Conservation (phyloP, 768 basidiomycete species). For the Sistotremastrum niveocremeum region DNA sequence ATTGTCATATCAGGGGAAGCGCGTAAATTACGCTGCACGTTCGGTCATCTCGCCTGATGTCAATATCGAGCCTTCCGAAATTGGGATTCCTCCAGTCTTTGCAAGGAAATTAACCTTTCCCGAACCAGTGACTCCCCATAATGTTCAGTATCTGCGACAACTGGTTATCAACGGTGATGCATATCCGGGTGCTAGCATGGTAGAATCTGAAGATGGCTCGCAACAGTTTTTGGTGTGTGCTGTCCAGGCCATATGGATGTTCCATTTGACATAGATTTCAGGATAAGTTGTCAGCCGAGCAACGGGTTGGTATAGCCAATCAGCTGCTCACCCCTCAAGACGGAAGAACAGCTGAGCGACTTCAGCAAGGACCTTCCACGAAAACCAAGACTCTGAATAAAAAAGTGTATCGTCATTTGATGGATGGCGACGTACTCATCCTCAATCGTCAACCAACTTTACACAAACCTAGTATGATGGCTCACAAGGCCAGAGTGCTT, state of each 20-base stretch:
- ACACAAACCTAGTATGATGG: conserved; percentile 99
- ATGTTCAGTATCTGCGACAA: conserved; percentile 78
- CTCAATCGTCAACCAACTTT: conserved; percentile 96
- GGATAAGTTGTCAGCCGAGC: conserved; percentile 80
- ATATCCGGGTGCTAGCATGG: conserved; percentile 88
- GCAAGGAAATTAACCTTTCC: conserved; percentile 95
- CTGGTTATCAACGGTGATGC: conserved; percentile 80
- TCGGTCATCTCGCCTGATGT: conserved; percentile 99
- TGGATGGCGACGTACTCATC: conserved; percentile 89
- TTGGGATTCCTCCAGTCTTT: conserved; percentile 95
- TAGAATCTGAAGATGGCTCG: conserved; percentile 90
- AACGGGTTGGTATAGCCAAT: conserved; percentile 90
- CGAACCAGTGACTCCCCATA: conserved; percentile 87
- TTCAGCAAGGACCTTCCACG: conserved; percentile 51
- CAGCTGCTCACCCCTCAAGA: conserved; percentile 86
- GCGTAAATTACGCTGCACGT: conserved; percentile 97
- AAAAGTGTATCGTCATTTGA: conserved; percentile 92
- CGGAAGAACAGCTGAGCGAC: conserved; percentile 28
- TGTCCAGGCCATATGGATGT: background rate
- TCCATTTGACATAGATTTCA: conserved; percentile 17
- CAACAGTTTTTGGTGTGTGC: conserved; percentile 62
- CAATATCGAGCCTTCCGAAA: conserved; percentile 98
- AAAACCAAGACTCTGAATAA: conserved; percentile 78
- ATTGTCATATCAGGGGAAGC: conserved; percentile 62
- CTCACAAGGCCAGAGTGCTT: conserved; percentile 81